Conservation (phyloP, 352 stramenopile species). For the Hyaloperonospora arabidopsidis region DNA sequence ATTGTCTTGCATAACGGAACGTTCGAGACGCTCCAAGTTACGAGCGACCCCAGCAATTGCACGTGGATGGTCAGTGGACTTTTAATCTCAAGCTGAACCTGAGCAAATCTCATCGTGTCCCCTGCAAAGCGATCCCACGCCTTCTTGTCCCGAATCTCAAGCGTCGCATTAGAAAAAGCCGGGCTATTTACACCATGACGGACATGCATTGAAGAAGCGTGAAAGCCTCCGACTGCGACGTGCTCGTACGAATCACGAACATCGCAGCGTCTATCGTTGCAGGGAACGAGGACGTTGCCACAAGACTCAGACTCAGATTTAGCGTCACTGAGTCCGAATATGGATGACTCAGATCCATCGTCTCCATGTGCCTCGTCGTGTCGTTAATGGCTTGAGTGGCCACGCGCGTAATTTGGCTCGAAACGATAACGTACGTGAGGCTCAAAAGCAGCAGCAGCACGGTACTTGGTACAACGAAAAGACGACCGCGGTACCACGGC, state of each 20-base stretch:
- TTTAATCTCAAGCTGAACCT: conserved; percentile 45
- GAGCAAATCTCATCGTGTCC: conserved; percentile 46
- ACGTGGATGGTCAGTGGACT: conserved; percentile 47
- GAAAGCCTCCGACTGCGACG: conserved; percentile 38
- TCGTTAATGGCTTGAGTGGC: conserved; percentile 49
- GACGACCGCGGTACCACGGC: conserved; percentile 24
- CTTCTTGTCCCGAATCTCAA: conserved; percentile 47
- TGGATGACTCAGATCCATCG: conserved; percentile 53
- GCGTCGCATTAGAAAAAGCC: conserved; percentile 39
- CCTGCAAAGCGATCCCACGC: conserved; percentile 59
- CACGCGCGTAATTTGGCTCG: conserved; percentile 48
- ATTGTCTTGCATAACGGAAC: conserved; percentile 50
- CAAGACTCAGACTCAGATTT: conserved; percentile 41
- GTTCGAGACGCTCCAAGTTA: conserved; percentile 38
- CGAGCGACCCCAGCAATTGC: conserved; percentile 37
- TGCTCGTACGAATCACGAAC: conserved; percentile 47
- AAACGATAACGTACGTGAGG: conserved; percentile 34
- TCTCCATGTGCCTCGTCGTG: conserved; percentile 47
- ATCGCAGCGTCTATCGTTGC: conserved; percentile 37
- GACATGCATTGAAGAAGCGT: conserved; percentile 42
- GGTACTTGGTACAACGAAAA: conserved; percentile 10
- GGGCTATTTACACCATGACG: conserved; percentile 40
- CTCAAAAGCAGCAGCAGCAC: conserved; percentile 26
- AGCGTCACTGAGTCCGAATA: conserved; percentile 28
- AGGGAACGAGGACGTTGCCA: conserved; percentile 44